These are phyloP conservation scores for Hepatocystis sp. DNA, from an alignment of 169 alveolate species.

Conservation along the genomic window DNA sequence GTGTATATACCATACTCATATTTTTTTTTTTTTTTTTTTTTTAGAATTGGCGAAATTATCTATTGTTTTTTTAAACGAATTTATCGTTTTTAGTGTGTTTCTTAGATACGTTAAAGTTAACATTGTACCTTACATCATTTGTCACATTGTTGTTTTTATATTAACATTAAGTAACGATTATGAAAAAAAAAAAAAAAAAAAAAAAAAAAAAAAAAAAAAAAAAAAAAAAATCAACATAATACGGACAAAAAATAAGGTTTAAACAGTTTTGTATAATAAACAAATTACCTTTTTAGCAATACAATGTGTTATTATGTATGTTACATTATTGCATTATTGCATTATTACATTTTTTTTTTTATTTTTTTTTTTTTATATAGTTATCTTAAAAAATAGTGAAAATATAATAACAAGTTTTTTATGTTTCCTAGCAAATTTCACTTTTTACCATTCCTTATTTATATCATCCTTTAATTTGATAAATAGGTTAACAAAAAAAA, in stretches of 20 bases:
- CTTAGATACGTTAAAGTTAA: conserved; percentile 18
- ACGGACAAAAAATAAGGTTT: no score
- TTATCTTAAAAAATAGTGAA: conserved; percentile 9
- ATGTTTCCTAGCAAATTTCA: conserved; percentile 6
- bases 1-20: background rate
- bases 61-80: conserved; percentile 17
- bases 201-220: no score
- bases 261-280: no score
- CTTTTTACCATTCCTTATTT: conserved; percentile 15
- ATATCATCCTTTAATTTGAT: conserved; percentile 12
- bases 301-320: background rate
- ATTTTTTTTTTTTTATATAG: conserved; percentile 9
- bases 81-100: conserved; percentile 19
- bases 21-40: background rate
- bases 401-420: conserved; percentile 17
- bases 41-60: conserved; percentile 41
- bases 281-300: background rate
- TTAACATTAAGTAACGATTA: conserved; percentile 6
- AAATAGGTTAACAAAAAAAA: conserved; percentile 7
- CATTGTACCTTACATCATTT: conserved; percentile 3
- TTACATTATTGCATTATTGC: no score
- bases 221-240: no score
- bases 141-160: conserved; percentile 3
- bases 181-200: no score
- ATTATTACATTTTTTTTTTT: conserved; percentile 1